These are phyloP conservation scores for Prunus kanzakura DNA, from an alignment of 306 rosid species.

Conservation along the genomic window DNA sequence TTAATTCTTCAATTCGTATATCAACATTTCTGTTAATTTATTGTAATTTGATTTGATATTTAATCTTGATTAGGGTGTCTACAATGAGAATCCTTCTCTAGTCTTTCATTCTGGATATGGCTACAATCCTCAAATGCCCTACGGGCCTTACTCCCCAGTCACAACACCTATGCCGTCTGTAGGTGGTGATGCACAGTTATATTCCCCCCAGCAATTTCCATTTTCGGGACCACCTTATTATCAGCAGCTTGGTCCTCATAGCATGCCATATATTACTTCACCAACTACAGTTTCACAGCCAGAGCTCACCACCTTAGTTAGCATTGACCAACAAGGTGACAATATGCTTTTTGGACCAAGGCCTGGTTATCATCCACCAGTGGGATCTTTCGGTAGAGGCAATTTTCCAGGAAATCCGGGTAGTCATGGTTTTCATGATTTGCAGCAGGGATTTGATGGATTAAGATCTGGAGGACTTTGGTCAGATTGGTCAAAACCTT, in stretches of 20 bases:
- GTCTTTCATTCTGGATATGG: constrained; percentile 86
- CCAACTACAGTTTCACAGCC: constrained; percentile 70
- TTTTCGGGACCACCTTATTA: constrained; percentile 73
- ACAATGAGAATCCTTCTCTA: constrained; percentile 80
- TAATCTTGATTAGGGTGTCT: constrained; percentile 54
- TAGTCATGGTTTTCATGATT: constrained; percentile 61
- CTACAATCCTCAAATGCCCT: constrained; percentile 82
- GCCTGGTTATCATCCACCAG: constrained; percentile 64
- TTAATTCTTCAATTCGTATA: constrained; percentile 1
- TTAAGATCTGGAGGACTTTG: constrained; percentile 68
- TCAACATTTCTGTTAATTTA: constrained; percentile 18
- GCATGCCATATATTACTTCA: constrained; percentile 63
- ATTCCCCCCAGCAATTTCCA: constrained; percentile 74
- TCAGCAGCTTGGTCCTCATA: constrained; percentile 66
- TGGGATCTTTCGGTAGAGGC: constrained; percentile 73
- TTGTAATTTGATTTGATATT: background rate
- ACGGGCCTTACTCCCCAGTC: constrained; percentile 84
- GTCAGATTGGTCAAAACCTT: constrained; percentile 74
- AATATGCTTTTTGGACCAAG: constrained; percentile 75
- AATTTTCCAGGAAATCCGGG: constrained; percentile 61
- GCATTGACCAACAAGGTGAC: constrained; percentile 72
- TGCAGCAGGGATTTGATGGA: constrained; percentile 77
- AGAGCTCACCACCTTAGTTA: constrained; percentile 62
- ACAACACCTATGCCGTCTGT: constrained; percentile 80
- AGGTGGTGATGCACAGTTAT: constrained; percentile 71